Percentiles rank a stretch among this genome's conserved stretches.
Conservation (phyloP, 352 stramenopile species). For the Pilasporangium apinafurcum region DNA sequence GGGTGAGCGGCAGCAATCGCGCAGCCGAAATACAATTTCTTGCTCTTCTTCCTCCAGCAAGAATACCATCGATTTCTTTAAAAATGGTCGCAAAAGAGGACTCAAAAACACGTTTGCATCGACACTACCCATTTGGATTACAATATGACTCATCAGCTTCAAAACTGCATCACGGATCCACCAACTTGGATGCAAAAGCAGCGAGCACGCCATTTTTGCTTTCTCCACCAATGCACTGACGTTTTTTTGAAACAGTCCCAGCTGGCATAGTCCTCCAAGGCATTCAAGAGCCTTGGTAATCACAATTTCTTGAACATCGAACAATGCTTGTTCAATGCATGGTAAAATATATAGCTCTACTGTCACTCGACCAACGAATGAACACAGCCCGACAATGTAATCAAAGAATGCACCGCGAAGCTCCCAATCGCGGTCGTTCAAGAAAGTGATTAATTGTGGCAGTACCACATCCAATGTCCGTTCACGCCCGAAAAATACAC, state of each 20-base stretch:
- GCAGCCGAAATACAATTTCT: slow-evolving; percentile 45
- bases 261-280: slow-evolving; percentile 85
- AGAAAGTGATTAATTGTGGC: slow-evolving; percentile 95
- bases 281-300: slow-evolving; percentile 91
- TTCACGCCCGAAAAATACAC: slow-evolving; percentile 96
- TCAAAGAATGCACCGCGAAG: slow-evolving; percentile 88
- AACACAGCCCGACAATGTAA: slow-evolving; percentile 91
- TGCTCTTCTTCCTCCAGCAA: slow-evolving; percentile 50
- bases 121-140: slow-evolving; percentile 80
- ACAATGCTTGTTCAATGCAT: slow-evolving; percentile 95
- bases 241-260: slow-evolving; percentile 89
- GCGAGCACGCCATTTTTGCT: slow-evolving; percentile 67
- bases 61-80: slow-evolving; percentile 83
- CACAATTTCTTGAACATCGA: slow-evolving; percentile 95
- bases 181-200: slow-evolving; percentile 87
- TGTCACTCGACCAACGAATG: slow-evolving; percentile 89
- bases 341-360: slow-evolving; percentile 97
- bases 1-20: slow-evolving; percentile 55
- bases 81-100: slow-evolving; percentile 83
- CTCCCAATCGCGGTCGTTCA: slow-evolving; percentile 95
- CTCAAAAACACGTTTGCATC: slow-evolving; percentile 91
- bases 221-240: slow-evolving; percentile 81
- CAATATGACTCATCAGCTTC: slow-evolving; percentile 84
- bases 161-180: slow-evolving; percentile 83
- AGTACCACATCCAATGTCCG: slow-evolving; percentile 93